Conservation (phyloP, 169 alveolate genomes). For the Plasmodium gonderi region DNA sequence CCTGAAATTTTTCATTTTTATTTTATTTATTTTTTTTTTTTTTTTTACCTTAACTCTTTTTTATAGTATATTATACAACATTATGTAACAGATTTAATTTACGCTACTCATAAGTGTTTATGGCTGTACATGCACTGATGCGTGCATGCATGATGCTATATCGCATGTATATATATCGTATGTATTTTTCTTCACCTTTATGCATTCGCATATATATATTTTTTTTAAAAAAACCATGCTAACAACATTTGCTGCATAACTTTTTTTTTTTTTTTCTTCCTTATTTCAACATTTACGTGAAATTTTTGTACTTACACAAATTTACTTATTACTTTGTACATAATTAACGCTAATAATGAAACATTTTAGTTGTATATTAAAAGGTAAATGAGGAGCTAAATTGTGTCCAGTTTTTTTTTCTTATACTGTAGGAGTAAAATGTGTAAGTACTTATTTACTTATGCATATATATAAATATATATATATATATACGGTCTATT, state of each 20-base stretch:
- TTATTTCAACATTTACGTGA: neutral
- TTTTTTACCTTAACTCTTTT: neutral
- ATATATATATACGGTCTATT: neutral
- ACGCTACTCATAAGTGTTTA: neutral
- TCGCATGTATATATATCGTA: neutral
- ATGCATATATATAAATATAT: neutral
- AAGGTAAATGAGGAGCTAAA: neutral
- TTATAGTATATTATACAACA: constrained; percentile 6
- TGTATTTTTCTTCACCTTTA: neutral
- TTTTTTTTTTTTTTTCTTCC: neutral
- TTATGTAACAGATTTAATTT: constrained; percentile 37
- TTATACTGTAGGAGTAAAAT: neutral
- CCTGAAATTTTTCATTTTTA: neutral
- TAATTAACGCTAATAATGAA: neutral
- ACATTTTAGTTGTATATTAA: neutral
- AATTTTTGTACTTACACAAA: neutral
- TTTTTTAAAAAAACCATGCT: neutral
- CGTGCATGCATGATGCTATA: neutral
- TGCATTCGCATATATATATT: neutral
- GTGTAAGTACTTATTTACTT: neutral
- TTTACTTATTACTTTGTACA: neutral
- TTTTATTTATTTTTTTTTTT: neutral
- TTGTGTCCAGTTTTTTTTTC: neutral
- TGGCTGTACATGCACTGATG: neutral
- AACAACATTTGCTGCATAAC: neutral